Conservation (phyloP, 2,329 filamentous ascomycete species). For the Apiospora arundinis region DNA sequence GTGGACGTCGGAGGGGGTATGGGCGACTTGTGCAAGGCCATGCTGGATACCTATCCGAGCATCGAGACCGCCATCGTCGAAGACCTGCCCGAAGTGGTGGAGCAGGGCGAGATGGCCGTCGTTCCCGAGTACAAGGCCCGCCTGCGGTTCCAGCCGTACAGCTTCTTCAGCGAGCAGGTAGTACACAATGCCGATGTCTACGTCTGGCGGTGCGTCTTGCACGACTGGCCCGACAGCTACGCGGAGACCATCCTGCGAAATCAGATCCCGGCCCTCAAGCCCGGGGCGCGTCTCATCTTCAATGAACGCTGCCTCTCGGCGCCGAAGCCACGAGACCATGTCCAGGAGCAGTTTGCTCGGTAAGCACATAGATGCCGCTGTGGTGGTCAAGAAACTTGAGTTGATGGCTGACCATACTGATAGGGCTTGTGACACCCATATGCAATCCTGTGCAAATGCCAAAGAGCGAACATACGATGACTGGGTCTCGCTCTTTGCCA, state of each 20-base stretch:
- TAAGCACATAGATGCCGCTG: neutral
- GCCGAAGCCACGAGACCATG: conserved; percentile 22
- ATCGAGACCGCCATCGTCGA: conserved; percentile 28
- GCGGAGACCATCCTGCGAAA: conserved; percentile 14
- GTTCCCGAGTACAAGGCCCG: conserved; percentile 22
- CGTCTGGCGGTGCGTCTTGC: conserved; percentile 19
- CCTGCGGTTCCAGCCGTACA: conserved; percentile 11
- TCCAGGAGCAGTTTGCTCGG: conserved; percentile 26
- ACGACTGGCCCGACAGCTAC: conserved; percentile 19
- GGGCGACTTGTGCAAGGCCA: conserved; percentile 26
- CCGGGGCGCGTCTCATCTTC: conserved; percentile 26
- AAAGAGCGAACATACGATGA: conserved; percentile 28
- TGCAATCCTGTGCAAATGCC: conserved; percentile 29
- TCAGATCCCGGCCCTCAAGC: conserved; percentile 22
- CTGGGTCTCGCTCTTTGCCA: conserved; percentile 26
- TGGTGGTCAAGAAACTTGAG: too few relatives aligned
- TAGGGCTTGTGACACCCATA: conserved; percentile 28
- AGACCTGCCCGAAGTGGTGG: conserved; percentile 27
- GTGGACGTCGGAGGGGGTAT: conserved; percentile 29
- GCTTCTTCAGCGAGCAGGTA: conserved; percentile 17
- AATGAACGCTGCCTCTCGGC: conserved; percentile 28
- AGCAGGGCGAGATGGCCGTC: conserved; percentile 9
- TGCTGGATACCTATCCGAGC: conserved; percentile 24
- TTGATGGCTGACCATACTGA: neutral
- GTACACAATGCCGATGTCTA: conserved; percentile 24